Evolutionary conservation across 192 early-diverging fungal species (phyloP).

Genomic region (Linnemannia zychae): DNA sequence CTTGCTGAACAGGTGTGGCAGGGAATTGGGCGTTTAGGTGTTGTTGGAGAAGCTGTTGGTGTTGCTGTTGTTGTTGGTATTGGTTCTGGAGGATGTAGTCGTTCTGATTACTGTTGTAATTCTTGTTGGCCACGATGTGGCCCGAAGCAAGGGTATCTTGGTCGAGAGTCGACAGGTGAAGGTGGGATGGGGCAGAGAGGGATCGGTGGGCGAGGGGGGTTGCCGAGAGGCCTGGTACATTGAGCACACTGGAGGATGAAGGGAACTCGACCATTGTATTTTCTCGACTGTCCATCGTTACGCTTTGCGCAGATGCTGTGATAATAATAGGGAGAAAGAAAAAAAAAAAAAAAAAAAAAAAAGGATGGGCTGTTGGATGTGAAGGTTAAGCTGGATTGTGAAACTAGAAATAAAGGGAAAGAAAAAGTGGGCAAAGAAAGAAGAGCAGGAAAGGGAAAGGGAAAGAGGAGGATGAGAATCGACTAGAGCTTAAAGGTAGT

Average conservation of each 20-base stretch:
- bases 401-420: neutral
- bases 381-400: neutral
- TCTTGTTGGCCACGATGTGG: conserved; percentile 10
- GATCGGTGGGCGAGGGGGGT: conserved; percentile 25
- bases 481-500: neutral
- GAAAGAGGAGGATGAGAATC: neutral
- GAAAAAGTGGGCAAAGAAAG: neutral
- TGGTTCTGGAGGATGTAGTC: conserved; percentile 6
- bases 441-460: neutral
- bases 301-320: neutral
- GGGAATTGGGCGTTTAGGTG: conserved; percentile 6
- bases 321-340: neutral
- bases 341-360: neutral
- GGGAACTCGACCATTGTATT: neutral
- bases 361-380: neutral
- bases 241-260: neutral
- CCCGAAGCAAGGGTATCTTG: conserved; percentile 6
- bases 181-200: conserved; percentile 27
- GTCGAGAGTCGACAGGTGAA: neutral
- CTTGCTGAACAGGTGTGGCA: conserved; percentile 10
- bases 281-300: neutral
- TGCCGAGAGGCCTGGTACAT: conserved; percentile 2
- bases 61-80: conserved; percentile 23
- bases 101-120: conserved; percentile 7
- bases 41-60: conserved; percentile 20